These are phyloP conservation scores for Acanthamoeba sp. DNA, from an alignment of 208 protist genomes.

Conservation along the genomic window DNA sequence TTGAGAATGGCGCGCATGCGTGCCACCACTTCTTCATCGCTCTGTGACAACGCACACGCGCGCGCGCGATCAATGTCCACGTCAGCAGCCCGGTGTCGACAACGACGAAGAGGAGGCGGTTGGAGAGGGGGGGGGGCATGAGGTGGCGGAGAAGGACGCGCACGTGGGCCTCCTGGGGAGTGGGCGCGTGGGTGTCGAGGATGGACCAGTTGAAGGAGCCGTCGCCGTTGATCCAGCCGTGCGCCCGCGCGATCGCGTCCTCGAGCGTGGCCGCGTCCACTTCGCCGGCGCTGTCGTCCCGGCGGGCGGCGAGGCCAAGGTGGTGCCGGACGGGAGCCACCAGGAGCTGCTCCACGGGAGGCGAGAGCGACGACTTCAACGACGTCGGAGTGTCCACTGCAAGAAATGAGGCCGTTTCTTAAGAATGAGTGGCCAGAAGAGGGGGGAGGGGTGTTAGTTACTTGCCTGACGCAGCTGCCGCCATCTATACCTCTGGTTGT, in stretches of 20 bases:
- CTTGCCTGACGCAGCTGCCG: too few relatives aligned
- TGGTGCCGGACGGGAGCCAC: conserved; percentile 4
- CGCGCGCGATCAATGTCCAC: too few relatives aligned
- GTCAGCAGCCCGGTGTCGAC: background rate
- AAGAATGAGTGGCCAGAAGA: too few relatives aligned
- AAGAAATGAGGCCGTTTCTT: too few relatives aligned
- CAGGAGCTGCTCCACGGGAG: conserved; percentile 34
- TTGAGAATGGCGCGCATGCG: conserved; percentile 32
- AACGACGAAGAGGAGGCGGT: background rate
- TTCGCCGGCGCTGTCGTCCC: background rate
- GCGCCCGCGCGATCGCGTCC: background rate
- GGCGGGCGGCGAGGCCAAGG: background rate
- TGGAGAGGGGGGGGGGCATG: background rate
- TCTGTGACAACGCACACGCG: too few relatives aligned
- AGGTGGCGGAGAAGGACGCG: too few relatives aligned
- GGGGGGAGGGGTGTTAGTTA: too few relatives aligned
- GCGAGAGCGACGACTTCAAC: conserved; percentile 44
- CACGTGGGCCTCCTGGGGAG: background rate
- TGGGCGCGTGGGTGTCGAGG: background rate
- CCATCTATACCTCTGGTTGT: too few relatives aligned
- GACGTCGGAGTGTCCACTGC: too few relatives aligned
- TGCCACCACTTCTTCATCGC: conserved; percentile 23
- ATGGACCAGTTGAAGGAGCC: background rate
- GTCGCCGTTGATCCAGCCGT: background rate
- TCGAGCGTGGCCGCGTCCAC: background rate